phyloP scores from a whole-genome alignment of 176 grass and related monocot species.

The Dendrocalamus sinicus region DNA sequence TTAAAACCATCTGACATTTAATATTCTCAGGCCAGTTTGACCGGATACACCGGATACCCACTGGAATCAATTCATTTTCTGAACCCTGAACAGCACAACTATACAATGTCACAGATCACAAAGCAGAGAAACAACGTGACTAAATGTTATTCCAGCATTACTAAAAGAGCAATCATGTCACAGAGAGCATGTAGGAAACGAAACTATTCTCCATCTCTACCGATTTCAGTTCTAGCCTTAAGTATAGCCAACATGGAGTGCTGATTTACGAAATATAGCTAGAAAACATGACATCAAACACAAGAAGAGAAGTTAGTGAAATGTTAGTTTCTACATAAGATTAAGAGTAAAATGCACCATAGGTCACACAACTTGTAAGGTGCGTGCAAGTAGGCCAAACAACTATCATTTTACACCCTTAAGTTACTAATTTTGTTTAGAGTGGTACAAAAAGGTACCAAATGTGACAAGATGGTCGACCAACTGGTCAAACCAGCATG shows the following conservation, averaged over 20 bases:
- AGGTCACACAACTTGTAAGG: too few species aligned
- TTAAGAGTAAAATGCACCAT: too few species aligned
- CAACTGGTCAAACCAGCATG: too few species aligned
- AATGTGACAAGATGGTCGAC: too few species aligned
- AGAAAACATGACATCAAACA: background rate
- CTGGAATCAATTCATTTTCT: background rate
- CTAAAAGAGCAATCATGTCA: background rate
- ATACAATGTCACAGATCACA: background rate
- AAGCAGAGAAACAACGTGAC: background rate
- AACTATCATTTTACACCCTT: too few species aligned
- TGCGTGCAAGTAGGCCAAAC: too few species aligned
- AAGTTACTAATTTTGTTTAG: too few species aligned
- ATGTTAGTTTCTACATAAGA: background rate
- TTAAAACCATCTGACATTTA: background rate
- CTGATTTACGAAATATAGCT: background rate
- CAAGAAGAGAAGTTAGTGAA: background rate
- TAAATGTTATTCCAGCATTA: background rate
- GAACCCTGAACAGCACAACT: background rate
- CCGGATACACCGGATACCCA: background rate
- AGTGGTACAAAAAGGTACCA: too few species aligned
- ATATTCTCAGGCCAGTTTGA: constrained; percentile 4
- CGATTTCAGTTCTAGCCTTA: background rate
- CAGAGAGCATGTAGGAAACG: background rate
- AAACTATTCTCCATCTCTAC: background rate
- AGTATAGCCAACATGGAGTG: background rate